These are phyloP conservation scores for Trypanosoma platydactyli DNA, from an alignment of 208 protist species.

Conservation along the genomic window DNA sequence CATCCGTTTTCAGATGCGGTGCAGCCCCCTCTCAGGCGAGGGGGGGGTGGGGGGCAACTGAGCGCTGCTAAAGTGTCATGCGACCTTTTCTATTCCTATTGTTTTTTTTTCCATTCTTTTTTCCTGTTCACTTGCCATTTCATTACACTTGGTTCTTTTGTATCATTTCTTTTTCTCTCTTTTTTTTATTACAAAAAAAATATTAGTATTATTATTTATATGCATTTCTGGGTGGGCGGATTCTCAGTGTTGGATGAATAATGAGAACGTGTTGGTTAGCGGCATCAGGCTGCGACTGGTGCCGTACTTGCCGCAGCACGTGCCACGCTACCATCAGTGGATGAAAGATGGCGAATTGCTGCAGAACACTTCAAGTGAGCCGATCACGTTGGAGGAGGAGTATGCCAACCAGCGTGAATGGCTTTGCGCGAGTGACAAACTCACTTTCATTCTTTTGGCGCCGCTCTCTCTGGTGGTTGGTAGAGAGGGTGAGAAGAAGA, in stretches of 20 bases:
- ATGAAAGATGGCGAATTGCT: conserved; percentile 77
- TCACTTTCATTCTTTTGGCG: conserved; percentile 90
- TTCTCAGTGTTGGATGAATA: conserved; percentile 67
- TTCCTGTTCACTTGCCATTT: conserved; percentile 3
- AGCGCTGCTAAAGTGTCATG: not conserved
- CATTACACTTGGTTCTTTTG: not conserved
- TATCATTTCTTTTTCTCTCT: conserved; percentile 21
- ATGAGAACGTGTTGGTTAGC: conserved; percentile 62
- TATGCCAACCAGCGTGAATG: conserved; percentile 86
- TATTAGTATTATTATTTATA: not conserved
- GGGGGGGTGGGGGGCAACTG: not conserved
- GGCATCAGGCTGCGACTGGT: conserved; percentile 63
- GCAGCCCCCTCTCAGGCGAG: not conserved
- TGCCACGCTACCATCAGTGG: conserved; percentile 88
- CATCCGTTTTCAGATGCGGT: not conserved
- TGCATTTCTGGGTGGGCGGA: not conserved
- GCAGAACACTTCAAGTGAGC: conserved; percentile 81
- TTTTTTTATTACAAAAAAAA: conserved; percentile 15
- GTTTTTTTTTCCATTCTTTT: conserved; percentile 19
- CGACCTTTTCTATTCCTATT: not conserved
- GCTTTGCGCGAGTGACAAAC: conserved; percentile 75
- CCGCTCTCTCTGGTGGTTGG: conserved; percentile 19
- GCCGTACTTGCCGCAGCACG: conserved; percentile 83
- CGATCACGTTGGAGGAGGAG: conserved; percentile 84
- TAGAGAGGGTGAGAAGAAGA: not conserved